These are phyloP conservation scores for Saccharomycopsis microspora DNA, from an alignment of 805 yeast genomes.

Conservation along the genomic window DNA sequence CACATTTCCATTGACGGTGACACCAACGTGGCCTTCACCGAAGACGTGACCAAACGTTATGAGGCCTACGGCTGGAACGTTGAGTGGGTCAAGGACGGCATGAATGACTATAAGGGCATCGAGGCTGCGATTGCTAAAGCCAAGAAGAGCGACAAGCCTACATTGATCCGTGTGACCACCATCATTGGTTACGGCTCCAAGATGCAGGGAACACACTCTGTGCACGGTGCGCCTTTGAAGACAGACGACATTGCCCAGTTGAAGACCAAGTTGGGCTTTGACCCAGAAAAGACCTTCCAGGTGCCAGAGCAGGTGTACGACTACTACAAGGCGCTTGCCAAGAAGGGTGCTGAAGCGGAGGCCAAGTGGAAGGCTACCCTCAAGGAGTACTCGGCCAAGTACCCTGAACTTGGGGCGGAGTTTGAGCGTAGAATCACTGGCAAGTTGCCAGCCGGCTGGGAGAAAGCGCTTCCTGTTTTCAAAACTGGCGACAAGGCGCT, in stretches of 20 bases:
- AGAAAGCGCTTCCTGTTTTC: slow-evolving; percentile 64
- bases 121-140: slow-evolving; percentile 71
- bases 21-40: slow-evolving; percentile 85
- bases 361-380: slow-evolving; percentile 63
- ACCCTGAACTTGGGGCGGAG: slow-evolving; percentile 73
- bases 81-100: slow-evolving; percentile 65
- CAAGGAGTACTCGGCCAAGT: slow-evolving; percentile 49
- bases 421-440: slow-evolving; percentile 65
- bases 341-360: slow-evolving; percentile 57
- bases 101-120: slow-evolving; percentile 64
- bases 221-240: slow-evolving; percentile 95
- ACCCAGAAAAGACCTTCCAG: slow-evolving; percentile 69
- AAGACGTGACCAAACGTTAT: slow-evolving; percentile 76
- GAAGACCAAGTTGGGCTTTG: slow-evolving; percentile 75
- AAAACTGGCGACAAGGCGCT: slow-evolving; percentile 67
- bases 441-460: slow-evolving; percentile 80
- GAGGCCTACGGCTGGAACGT: slow-evolving; percentile 94
- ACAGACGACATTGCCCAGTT: slow-evolving; percentile 83
- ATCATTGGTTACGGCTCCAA: slow-evolving; percentile 92
- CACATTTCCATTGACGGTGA: slow-evolving; percentile 93
- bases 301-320: slow-evolving; percentile 80
- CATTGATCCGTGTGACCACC: slow-evolving; percentile 79
- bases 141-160: slow-evolving; percentile 76
- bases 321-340: slow-evolving; percentile 42
- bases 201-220: slow-evolving; percentile 76